Evolutionary conservation across 108 stramenopile genomes (phyloP), one percentile per base, ranked within the genome.

Genomic region (Ochromonas danica): DNA sequence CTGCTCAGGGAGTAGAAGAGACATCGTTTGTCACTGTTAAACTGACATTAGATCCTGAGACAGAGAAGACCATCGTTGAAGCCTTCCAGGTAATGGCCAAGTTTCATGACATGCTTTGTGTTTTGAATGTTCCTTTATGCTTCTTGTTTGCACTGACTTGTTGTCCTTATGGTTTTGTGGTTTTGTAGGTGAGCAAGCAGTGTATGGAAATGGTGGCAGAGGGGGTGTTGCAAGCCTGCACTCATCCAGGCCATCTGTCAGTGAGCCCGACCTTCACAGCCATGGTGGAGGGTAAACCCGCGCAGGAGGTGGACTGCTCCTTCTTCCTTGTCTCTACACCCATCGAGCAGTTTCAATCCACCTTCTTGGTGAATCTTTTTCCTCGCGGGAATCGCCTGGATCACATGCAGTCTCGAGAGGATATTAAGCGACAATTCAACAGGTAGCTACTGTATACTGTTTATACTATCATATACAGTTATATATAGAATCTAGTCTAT

Each of bases 151-250:
- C 62, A 2, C 0, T 1, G 28, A 62, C 1, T 3, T 74, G 6
- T n/a, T 78, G 35, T 31, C 17, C 0, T n/a, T n/a, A n/a, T n/a
- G n/a, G n/a, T n/a, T n/a, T n/a, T n/a, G 94, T 96, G 71, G 95
- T 94, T 38, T 98, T 94, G 86, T 94, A 96, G 88, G 93, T 96
- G 25, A 89, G 87, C 38, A 85, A 90, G 81, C 95, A 96, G 80
- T 95, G 94, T 83, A 95, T 98, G 95, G 95, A 94, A 78, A 98
- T 98, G 97, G 95, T 91, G 30, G 97, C 97, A 1, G 97, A 98
- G 82, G 94, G 95, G 61, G 97, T 94, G 1, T 71, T 94, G 62
- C 91, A 91, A 72, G 82, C 91, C 35, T 78, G n/a, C 57, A 87
- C 63, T 1, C 63, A 97, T 80, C 93, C 90, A 22, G 92, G 92